Evolutionary conservation across 805 yeast species (phyloP), one percentile per base, ranked within the genome.

Genomic region (Dipodascus geniculatus): DNA sequence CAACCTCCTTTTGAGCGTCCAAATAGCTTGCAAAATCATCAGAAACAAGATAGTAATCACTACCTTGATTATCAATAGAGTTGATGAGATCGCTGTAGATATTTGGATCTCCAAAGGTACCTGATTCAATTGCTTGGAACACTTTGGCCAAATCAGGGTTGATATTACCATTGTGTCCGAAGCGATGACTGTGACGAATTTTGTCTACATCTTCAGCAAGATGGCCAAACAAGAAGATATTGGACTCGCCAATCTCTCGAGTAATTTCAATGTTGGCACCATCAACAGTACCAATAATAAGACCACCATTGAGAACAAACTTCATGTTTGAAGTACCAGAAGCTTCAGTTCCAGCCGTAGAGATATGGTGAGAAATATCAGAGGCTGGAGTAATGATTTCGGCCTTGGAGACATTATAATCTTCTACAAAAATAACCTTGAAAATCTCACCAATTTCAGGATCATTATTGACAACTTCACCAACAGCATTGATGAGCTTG

Each of bases 271-370:
- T 95, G 65, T 90, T 89, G 58, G 97, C 97, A 65, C 97, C 97
- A 66, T 89, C 97, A 59, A 89, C 96, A 11, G 97, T 90, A 67
- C 97, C 97, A 59, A 89, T 83, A 61, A 89, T 86, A 59, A 89
- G 77, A 51, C 97, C 97, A 70, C 96, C 97, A 65, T 88, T 89
- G 71, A 89, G 74, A 22, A 88, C 96, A 67, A 89, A 89, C 72
- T 89, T 89, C 97, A 89, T 89, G 73, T 89, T 89, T 35, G 95
- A 86, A 33, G 97, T 89, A 65, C 97, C 97, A 0, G 95, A 85
- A 22, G 96, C 97, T 68, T 89, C 97, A 24, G 97, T 89, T 62
- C 97, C 97, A 6, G 97, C 97, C 48, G 97, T 89, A 14, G 96
- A 89, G 60, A 89, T 89, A 71, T 89, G 97, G 72, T 89, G 93